Base-by-base conservation (phyloP, 208 protist genomes). In the Leishmania tarentolae region DNA sequence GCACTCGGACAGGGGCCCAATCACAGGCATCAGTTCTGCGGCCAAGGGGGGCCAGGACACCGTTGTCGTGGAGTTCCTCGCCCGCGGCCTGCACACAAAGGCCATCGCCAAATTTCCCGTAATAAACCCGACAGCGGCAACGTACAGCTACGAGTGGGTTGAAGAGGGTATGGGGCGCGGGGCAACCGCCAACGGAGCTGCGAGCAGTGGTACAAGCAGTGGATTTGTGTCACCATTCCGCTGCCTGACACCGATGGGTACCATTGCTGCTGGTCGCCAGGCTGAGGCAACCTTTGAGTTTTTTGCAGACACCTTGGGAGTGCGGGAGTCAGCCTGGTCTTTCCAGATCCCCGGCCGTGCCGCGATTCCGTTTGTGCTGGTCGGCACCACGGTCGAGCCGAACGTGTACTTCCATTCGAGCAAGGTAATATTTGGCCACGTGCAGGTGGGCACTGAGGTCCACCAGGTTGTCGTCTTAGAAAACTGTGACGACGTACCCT, bases 251-350 rank as follows among this genome's bases (percentile, higher is more conserved):
- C 82, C 84, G 28, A 91, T 82, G 46, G 97, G 97, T 35, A 90
- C 84, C 50, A 91, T 98, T 56, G 69, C 83, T 7, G 87, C 91
- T 2, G 98, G 98, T n/a, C 98, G 97, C 74, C 91, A 98, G 80
- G 75, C 88, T n/a, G 98, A 99, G 81, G 98, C 99, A 86, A 84
- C 87, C 9, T 99, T 99, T 88, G 96, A 99, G 75, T 99, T 98
- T 83, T 92, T 92, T 28, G 97, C 97, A 7, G 91, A 98, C 52
- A 92, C 86, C 57, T 87, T 98, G 35, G 90, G 92, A 21, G 78
- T 93, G 52, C 86, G 91, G 17, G 98, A 99, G 85, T 87, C 94
- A 44, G 81, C 91, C 84, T 99, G 98, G 98, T 86, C 81, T 19
- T 99, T 99, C 80, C 61, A 86, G 57, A 98, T 99, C 69, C 83